Evolutionary conservation across 2,329 filamentous ascomycete genomes (phyloP), one percentile per base, ranked within the genome.

Genomic region (Penicillium sclerotiorum): DNA sequence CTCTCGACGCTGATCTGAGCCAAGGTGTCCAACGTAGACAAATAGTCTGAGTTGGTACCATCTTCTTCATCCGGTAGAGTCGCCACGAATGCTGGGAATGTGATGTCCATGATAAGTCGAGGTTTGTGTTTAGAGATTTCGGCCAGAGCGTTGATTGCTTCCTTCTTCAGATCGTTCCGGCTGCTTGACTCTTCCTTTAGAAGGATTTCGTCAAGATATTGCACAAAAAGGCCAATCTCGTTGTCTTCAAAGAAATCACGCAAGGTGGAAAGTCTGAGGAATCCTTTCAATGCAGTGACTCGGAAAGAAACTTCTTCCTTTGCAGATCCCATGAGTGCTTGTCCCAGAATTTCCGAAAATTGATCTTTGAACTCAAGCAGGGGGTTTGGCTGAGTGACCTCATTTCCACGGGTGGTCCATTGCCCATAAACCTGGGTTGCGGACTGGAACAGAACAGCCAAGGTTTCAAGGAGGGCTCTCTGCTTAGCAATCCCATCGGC

Each of bases 51-150:
- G 8, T 73, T 67, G 3, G 70, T 70, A 15, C 77, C 75, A n/a
- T 72, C 68, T 49, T 80, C 79, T 2, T 70, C 72, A 52, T 85
- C 84, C 1, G 85, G 85, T 3, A 88, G 68, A 32, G 81, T 79
- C 3, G 84, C 83, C 67, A 87, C 78, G 62, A 88, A 86, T 5
- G 81, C 81, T 21, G 85, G 85, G 59, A 88, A 83, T 0, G 84
- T 83, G 49, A 84, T 83, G 39, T 85, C 79, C 59, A 85, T 80
- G 22, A 88, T 81, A 9, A 85, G 69, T 39, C 79, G 77, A 15
- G 84, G 82, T 58, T 84, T 85, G 51, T 83, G 77, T 52, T 80
- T 80, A 6, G 85, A 85, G 35, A 87, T 78, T 27, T 84, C 79
- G 4, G 82, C 77, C 37, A 88, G 73, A 20, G 80, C 78, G 27